These are phyloP conservation scores for Lactifluus echinatus DNA, from an alignment of 768 basidiomycete genomes.

Conservation along the genomic window DNA sequence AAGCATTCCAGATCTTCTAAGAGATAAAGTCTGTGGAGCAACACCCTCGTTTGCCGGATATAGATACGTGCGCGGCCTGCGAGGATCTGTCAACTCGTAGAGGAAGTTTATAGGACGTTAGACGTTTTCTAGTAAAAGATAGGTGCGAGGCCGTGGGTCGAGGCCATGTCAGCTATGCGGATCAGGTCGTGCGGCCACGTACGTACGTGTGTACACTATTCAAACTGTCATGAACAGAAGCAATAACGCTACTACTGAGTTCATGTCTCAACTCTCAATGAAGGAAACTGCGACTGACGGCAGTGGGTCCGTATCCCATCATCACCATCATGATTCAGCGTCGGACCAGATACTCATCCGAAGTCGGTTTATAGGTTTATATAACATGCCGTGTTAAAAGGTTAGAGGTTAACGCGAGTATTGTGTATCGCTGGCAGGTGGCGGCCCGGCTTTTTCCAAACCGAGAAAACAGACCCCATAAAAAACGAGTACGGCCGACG, in stretches of 20 bases:
- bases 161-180: conserved; percentile 4
- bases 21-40: conserved; percentile 16
- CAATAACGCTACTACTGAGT: neutral
- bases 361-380: no score
- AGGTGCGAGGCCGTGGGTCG: neutral
- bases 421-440: neutral
- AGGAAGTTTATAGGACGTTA: neutral
- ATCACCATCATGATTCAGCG: no score
- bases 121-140: conserved; percentile 1
- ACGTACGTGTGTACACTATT: conserved; percentile 5
- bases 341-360: no score
- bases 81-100: neutral
- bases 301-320: no score
- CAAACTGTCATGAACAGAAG: neutral
- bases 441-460: conserved; percentile 1
- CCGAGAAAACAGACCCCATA: neutral
- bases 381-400: no score
- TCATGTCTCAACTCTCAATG: neutral
- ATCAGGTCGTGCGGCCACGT: conserved; percentile 12
- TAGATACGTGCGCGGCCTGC: neutral
- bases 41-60: conserved; percentile 2
- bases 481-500: neutral
- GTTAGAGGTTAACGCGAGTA: neutral
- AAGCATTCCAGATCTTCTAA: conserved; percentile 17
- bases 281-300: no score